phyloP scores from a whole-genome alignment of 805 yeast species.

The Wickerhamomyces strasburgensis region DNA sequence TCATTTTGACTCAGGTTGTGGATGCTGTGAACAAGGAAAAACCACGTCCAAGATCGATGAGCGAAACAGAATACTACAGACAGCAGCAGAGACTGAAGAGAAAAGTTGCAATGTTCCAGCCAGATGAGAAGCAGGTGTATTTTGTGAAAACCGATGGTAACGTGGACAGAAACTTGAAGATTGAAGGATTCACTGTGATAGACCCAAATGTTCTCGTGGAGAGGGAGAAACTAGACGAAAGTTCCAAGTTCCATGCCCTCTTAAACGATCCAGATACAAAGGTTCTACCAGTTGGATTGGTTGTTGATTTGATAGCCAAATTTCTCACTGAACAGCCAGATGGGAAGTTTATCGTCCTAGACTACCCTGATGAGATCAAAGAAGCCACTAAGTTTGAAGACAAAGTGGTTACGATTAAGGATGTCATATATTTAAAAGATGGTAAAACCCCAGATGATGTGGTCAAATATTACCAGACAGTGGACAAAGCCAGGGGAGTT shows the following conservation, averaged over 20 bases:
- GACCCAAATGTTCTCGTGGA: constrained; percentile 48
- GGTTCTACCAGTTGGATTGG: constrained; percentile 31
- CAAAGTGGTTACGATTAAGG: constrained; percentile 49
- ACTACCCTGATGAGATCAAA: constrained; percentile 57
- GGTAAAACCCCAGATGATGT: constrained; percentile 31
- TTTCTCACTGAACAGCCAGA: constrained; percentile 23
- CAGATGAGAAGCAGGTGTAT: constrained; percentile 37
- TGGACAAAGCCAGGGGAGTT: constrained; percentile 40
- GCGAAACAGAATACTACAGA: constrained; percentile 38
- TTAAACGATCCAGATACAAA: constrained; percentile 34
- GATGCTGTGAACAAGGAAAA: constrained; percentile 32
- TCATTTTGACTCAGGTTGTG: constrained; percentile 35
- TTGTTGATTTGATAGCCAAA: constrained; percentile 29
- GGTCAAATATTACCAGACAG: constrained; percentile 61
- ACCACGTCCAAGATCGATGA: constrained; percentile 27
- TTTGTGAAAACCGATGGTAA: constrained; percentile 29
- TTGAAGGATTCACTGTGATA: constrained; percentile 31
- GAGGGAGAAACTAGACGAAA: constrained; percentile 37
- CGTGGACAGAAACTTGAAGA: constrained; percentile 8
- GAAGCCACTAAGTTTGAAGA: constrained; percentile 74
- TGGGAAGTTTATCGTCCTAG: constrained; percentile 42
- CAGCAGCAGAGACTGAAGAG: constrained; percentile 47
- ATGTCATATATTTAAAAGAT: constrained; percentile 29
- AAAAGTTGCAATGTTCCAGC: constrained; percentile 37
- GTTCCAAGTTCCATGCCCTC: constrained; percentile 46